Percentiles rank a stretch among this genome's conserved stretches.
Evolutionary conservation across 1,284 basidiomycete species (phyloP).

Genomic region (Salmacisia buchloeana): DNA sequence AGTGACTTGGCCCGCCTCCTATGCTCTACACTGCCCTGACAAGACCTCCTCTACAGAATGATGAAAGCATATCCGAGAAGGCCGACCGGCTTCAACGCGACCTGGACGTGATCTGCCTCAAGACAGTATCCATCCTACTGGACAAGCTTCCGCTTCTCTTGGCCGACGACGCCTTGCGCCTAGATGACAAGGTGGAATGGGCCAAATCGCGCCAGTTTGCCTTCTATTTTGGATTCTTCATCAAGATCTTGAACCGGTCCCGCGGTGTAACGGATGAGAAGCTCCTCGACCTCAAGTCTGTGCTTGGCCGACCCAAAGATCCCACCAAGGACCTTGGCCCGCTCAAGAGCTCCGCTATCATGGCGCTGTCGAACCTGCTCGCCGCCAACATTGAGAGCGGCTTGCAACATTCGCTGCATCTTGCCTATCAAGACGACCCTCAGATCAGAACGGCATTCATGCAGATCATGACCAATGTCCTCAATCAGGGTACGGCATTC

Average conservation of each 20-base stretch:
- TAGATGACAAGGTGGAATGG: constrained; percentile 46
- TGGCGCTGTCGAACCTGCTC: constrained; percentile 71
- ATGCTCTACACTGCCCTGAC: not conserved
- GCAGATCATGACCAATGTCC: constrained; percentile 77
- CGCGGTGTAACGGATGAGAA: constrained; percentile 23
- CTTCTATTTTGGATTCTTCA: constrained; percentile 43
- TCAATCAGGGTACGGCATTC: constrained; percentile 62
- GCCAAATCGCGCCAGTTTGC: constrained; percentile 44
- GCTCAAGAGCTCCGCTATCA: constrained; percentile 36
- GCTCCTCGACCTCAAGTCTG: not conserved
- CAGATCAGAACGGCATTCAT: constrained; percentile 75
- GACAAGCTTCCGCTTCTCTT: constrained; percentile 41
- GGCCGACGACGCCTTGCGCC: constrained; percentile 40
- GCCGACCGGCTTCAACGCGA: constrained; percentile 39
- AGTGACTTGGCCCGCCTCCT: not conserved
- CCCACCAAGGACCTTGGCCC: constrained; percentile 21
- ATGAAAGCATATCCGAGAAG: constrained; percentile 17
- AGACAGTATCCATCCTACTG: constrained; percentile 40
- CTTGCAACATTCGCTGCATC: constrained; percentile 75
- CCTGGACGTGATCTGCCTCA: constrained; percentile 40
- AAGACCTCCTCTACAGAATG: not conserved
- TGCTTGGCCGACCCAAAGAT: constrained; percentile 2
- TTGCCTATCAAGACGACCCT: constrained; percentile 72
- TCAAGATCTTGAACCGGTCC: constrained; percentile 45
- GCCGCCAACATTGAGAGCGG: constrained; percentile 80